Conservation (phyloP, 768 basidiomycete species). For the Cubamyces lactineus region DNA sequence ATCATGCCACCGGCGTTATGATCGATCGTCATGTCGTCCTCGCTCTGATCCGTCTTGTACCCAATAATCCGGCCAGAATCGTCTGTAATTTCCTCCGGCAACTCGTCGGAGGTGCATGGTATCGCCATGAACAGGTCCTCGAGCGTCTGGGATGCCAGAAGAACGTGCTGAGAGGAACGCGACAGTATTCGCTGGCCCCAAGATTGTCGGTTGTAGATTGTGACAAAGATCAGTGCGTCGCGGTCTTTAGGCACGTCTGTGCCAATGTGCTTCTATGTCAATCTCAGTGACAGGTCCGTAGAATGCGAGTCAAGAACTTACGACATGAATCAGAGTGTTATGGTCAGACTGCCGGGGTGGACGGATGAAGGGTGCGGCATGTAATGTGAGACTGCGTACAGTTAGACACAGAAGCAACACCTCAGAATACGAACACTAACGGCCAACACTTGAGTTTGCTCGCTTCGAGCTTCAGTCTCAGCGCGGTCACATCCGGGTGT, state of each 20-base stretch:
- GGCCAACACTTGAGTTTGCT: constrained; percentile 62
- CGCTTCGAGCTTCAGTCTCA: constrained; percentile 56
- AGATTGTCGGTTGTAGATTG: constrained; percentile 60
- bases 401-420: not conserved
- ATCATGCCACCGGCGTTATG: constrained; percentile 48
- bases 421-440: constrained; percentile 42
- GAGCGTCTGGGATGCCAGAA: constrained; percentile 74
- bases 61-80: constrained; percentile 38
- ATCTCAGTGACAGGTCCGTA: constrained; percentile 1
- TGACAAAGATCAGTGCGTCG: constrained; percentile 59
- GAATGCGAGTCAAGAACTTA: not conserved
- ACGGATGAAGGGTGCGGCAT: constrained; percentile 65
- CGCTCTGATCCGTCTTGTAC: constrained; percentile 29
- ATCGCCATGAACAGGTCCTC: constrained; percentile 61
- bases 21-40: constrained; percentile 11
- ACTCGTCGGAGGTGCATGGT: constrained; percentile 63
- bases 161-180: constrained; percentile 68
- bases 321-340: constrained; percentile 42
- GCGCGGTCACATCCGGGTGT: constrained; percentile 46
- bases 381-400: constrained; percentile 47
- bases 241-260: constrained; percentile 8
- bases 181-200: constrained; percentile 64
- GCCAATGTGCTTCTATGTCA: constrained; percentile 26
- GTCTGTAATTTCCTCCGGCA: constrained; percentile 46
- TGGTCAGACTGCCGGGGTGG: constrained; percentile 66